phyloP scores from a whole-genome alignment of 768 basidiomycete genomes.

The Clathrus columnatus region DNA sequence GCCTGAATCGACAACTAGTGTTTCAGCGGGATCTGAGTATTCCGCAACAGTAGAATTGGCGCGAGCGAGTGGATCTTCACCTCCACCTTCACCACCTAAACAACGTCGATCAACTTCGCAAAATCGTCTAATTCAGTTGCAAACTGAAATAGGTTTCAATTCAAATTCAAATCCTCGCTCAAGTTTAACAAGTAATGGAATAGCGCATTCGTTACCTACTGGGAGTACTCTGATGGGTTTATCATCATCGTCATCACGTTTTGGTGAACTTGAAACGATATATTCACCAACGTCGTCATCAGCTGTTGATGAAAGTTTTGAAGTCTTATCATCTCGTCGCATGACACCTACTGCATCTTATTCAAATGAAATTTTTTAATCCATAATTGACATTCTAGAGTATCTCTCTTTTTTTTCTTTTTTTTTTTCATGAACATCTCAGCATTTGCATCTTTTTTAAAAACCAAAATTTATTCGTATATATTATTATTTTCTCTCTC shows the following conservation, averaged over 20 bases:
- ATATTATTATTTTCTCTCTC: no score
- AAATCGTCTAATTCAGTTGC: background rate
- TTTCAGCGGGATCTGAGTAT: background rate
- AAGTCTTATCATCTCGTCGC: background rate
- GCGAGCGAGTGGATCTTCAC: background rate
- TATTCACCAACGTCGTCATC: background rate
- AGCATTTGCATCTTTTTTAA: no score
- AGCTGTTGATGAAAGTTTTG: background rate
- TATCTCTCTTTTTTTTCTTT: no score
- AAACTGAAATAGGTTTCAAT: background rate
- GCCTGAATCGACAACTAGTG: background rate
- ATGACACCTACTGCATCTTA: slow-evolving; percentile 3
- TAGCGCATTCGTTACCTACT: slow-evolving; percentile 3
- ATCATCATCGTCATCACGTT: slow-evolving; percentile 2
- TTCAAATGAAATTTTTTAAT: slow-evolving; percentile 2
- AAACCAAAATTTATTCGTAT: no score
- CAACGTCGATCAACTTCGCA: background rate
- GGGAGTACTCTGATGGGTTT: background rate
- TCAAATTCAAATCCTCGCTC: background rate
- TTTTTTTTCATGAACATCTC: no score
- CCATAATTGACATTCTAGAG: no score
- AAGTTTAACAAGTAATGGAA: background rate
- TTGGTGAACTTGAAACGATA: background rate
- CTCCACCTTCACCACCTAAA: slow-evolving; percentile 4
- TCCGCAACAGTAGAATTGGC: slow-evolving; percentile 2